phyloP scores from a whole-genome alignment of 306 rosid genomes.

The Inga leiocalycina region DNA sequence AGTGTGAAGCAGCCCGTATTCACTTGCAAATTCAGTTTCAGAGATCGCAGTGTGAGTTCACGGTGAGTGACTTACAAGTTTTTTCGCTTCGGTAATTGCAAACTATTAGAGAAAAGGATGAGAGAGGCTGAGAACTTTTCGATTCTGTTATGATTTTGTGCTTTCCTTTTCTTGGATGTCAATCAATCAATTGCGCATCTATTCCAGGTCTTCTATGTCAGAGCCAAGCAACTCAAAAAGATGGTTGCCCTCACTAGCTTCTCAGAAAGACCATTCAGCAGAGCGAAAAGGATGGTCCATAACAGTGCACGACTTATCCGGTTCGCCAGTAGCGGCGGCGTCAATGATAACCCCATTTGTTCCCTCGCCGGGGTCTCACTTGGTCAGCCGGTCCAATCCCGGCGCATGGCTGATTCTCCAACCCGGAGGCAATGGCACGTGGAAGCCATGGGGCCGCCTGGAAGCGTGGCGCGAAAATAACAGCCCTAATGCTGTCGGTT shows the following conservation, averaged over 20 bases:
- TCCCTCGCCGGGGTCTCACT: conserved; percentile 53
- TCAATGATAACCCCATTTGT: conserved; percentile 46
- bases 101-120: background rate
- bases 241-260: conserved; percentile 7
- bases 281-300: conserved; percentile 59
- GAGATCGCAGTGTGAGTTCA: conserved; percentile 38
- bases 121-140: background rate
- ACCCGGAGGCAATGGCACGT: conserved; percentile 51
- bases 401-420: conserved; percentile 54
- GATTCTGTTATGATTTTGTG: background rate
- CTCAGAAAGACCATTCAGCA: background rate
- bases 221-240: conserved; percentile 15
- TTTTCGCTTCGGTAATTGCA: background rate
- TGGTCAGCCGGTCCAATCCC: conserved; percentile 51
- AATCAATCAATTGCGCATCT: background rate
- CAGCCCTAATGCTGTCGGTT: conserved; percentile 41
- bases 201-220: background rate
- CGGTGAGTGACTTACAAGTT: background rate
- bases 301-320: conserved; percentile 50
- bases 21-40: conserved; percentile 56
- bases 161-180: background rate
- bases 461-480: conserved; percentile 50
- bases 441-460: conserved; percentile 60
- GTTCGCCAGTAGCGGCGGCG: conserved; percentile 49
- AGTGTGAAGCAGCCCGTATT: conserved; percentile 54